Evolutionary conservation across 257 asterid genomes (phyloP).

Genomic region (Datura wrightii): DNA sequence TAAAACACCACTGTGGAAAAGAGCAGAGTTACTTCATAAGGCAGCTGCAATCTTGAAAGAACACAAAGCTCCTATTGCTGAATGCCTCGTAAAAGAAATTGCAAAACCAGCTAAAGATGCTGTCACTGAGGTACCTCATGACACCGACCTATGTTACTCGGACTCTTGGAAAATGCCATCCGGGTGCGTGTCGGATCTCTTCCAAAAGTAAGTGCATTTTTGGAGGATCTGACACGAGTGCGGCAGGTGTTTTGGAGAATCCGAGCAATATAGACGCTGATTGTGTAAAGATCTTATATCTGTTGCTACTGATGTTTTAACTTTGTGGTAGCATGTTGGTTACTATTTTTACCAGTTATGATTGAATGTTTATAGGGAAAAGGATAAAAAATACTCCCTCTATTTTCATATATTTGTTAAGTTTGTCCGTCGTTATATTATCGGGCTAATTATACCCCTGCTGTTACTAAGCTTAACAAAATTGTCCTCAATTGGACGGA

Average conservation of each 20-base stretch:
- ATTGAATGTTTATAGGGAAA: neutral
- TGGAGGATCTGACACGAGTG: neutral
- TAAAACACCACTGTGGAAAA: conserved; percentile 90
- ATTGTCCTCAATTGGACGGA: no score
- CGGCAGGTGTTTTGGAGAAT: neutral
- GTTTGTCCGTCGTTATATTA: no score
- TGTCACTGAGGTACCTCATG: conserved; percentile 73
- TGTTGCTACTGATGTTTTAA: neutral
- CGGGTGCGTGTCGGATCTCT: no score
- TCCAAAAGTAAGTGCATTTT: neutral
- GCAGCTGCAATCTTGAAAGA: conserved; percentile 96
- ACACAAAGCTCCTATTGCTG: conserved; percentile 90
- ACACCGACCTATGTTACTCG: neutral
- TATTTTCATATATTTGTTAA: no score
- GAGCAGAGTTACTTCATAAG: conserved; percentile 97
- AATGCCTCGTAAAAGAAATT: conserved; percentile 88
- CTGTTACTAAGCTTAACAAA: no score
- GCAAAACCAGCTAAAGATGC: conserved; percentile 98
- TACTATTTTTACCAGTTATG: neutral
- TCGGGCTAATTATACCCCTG: no score
- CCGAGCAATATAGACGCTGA: neutral
- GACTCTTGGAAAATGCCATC: no score
- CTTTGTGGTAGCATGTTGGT: neutral
- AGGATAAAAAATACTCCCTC: no score
- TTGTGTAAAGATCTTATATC: neutral